Evolutionary conservation across 1,139 yeast genomes (phyloP).

Genomic region (Pichia sp.): DNA sequence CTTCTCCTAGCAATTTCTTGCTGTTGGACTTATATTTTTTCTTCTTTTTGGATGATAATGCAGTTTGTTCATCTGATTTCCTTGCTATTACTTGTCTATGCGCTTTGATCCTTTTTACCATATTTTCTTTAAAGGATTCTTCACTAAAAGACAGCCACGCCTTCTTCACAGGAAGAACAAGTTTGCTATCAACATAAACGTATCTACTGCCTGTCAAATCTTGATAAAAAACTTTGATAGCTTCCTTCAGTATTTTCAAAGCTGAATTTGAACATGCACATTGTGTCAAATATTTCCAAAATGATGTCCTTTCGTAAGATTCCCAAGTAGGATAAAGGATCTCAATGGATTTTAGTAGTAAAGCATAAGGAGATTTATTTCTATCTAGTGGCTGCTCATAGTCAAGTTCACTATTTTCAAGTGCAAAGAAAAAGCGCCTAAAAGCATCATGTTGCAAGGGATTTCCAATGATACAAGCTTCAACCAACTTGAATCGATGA

Average conservation of each 20-base stretch:
- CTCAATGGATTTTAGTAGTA: neutral
- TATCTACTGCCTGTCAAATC: neutral
- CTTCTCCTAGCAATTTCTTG: neutral
- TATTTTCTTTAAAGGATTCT: neutral
- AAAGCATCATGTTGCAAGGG: neutral
- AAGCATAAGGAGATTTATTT: neutral
- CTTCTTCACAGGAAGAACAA: neutral
- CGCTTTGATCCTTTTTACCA: neutral
- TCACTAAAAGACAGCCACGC: neutral
- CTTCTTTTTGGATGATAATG: neutral
- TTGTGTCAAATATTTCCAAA: neutral
- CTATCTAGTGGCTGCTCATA: neutral
- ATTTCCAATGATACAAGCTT: conserved; percentile 3
- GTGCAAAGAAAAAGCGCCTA: neutral
- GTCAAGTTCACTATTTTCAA: neutral
- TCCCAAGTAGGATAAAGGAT: neutral
- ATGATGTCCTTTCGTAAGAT: neutral
- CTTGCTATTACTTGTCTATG: neutral
- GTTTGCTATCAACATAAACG: conserved; percentile 2
- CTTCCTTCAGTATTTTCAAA: neutral
- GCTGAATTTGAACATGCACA: neutral
- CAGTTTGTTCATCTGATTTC: neutral
- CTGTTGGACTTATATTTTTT: neutral
- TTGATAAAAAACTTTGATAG: neutral
- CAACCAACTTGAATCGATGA: conserved; percentile 2